These are phyloP conservation scores for Torulaspora microellipsoides DNA, from an alignment of 805 yeast genomes.

Conservation along the genomic window DNA sequence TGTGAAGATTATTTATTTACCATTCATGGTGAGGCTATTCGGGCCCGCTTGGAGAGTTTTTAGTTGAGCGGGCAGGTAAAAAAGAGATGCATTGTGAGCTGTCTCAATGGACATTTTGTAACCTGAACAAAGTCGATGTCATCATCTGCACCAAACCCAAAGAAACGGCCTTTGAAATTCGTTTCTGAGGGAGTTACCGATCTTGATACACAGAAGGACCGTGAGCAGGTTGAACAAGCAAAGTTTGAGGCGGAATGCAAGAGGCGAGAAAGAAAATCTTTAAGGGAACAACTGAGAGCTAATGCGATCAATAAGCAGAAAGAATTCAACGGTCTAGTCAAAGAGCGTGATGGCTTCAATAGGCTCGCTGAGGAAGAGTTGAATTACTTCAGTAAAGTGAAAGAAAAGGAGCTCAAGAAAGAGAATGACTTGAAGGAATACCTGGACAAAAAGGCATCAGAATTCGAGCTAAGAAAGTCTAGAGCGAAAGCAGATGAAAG, in stretches of 20 bases:
- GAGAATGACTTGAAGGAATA: constrained; percentile 10
- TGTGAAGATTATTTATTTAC: no score
- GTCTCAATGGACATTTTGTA: no score
- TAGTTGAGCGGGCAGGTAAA: no score
- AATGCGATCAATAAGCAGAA: constrained; percentile 29
- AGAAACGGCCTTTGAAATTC: constrained; percentile 19
- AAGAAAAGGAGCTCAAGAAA: constrained; percentile 4
- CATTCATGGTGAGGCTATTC: no score
- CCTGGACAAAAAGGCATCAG: constrained; percentile 7
- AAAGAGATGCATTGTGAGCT: no score
- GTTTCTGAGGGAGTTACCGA: constrained; percentile 31
- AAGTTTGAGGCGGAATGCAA: constrained; percentile 22
- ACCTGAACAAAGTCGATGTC: not conserved
- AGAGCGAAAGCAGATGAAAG: not conserved
- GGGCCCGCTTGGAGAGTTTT: no score
- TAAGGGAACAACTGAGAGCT: constrained; percentile 29
- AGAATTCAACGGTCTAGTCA: constrained; percentile 21
- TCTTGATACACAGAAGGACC: constrained; percentile 19
- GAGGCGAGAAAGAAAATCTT: constrained; percentile 24
- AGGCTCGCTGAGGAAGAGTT: constrained; percentile 26
- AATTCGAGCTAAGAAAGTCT: constrained; percentile 7
- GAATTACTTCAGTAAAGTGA: constrained; percentile 12
- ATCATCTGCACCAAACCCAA: constrained; percentile 1
- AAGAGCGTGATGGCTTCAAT: constrained; percentile 29
- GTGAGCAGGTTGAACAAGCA: constrained; percentile 21